Conservation (phyloP, 345 rosid genomes). For the Populus alba region DNA sequence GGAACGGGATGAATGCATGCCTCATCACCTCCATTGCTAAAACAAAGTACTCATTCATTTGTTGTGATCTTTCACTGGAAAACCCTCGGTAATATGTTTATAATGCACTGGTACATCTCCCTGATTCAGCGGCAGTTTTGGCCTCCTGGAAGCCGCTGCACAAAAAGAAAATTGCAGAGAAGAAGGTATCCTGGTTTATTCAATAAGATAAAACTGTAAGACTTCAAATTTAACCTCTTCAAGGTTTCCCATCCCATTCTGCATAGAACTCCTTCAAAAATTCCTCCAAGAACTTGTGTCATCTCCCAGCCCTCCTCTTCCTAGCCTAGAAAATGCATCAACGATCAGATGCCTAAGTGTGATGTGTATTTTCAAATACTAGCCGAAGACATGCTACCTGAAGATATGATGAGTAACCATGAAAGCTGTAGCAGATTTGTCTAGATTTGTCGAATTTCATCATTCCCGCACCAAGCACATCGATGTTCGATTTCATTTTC, state of each 20-base stretch:
- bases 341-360: background rate
- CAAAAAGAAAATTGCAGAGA: no score
- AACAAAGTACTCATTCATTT: background rate
- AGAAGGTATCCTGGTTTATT: no score
- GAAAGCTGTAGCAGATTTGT: background rate
- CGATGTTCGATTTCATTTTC: no score
- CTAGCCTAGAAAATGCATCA: constrained; percentile 56
- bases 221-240: constrained; percentile 9
- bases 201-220: background rate
- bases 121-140: background rate
- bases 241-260: constrained; percentile 78
- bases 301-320: constrained; percentile 61
- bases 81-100: background rate
- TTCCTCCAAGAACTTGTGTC: constrained; percentile 76
- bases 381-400: background rate
- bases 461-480: no score
- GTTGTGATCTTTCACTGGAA: background rate
- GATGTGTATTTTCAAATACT: background rate
- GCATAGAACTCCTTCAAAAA: constrained; percentile 57
- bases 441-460: no score
- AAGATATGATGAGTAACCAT: background rate
- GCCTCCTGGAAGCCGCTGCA: background rate
- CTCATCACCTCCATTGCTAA: background rate
- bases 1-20: background rate
- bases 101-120: background rate